Evolutionary conservation across 768 basidiomycete species (phyloP), one percentile per base, ranked within the genome.

Genomic region (Tylopilus felleus): DNA sequence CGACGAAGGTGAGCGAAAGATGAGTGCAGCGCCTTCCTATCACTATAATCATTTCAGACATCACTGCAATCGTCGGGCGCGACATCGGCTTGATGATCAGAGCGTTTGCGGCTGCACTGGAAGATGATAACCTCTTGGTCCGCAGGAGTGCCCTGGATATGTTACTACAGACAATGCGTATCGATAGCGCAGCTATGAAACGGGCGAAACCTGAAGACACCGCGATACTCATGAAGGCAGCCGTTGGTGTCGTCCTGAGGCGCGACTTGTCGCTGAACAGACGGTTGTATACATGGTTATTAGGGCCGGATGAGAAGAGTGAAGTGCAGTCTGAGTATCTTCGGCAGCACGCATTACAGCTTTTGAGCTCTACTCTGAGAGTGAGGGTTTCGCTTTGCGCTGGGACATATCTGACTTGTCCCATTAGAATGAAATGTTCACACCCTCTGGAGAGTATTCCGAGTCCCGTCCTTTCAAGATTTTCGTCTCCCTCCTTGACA

Each of bases 61-160:
- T 92, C 23, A 79, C 82, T 0, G 70, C 77, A 5, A 83, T 92
- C 28, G 81, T 93, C 12, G 94, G 93, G 4, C 80, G 82, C 44
- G 93, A 97, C 64, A 82, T 93, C 45, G 97, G 96, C 2, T 76
- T 98, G 47, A 92, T 98, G 88, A 88, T 98, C 51, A 82, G 97
- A 43, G 96, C 92, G 0, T 92, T 98, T 56, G 79, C 93, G 3
- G 84, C 93, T 8, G 89, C 89, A 0, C 75, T 99, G n/a, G 91
- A 93, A 67, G 97, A 98, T 61, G 88, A 93, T 59, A 93, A 96
- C 61, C 76, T 95, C 17, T 81, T 99, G 22, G 97, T 98, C 19
- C 83, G 93, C 57, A 74, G 97, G 53, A 83, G 85, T 16, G 88
- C 85, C 1, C 76, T 99, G 45, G 96, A 99, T 67, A 79, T 97